Conservation (phyloP, 2,329 filamentous ascomycete species). For the Leptographium flavum region DNA sequence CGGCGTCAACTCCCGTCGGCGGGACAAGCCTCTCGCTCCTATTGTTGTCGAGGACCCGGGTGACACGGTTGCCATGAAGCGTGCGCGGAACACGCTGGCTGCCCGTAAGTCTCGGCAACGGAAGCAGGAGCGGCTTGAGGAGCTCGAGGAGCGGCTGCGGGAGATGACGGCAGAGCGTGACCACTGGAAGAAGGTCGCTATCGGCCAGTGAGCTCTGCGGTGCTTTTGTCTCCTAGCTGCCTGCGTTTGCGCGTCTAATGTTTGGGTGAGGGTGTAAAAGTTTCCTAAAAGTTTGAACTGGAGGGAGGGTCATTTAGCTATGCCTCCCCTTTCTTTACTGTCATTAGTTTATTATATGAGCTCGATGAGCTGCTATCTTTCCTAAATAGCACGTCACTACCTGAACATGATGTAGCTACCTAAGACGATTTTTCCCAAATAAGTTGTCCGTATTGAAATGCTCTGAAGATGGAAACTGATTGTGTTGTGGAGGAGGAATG, state of each 20-base stretch:
- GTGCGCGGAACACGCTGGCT: slow-evolving; percentile 83
- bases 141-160: slow-evolving; percentile 58
- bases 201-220: slow-evolving; percentile 21
- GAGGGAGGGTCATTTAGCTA: slow-evolving; percentile 1
- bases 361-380: not conserved
- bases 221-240: not conserved
- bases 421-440: too few relatives aligned
- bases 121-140: slow-evolving; percentile 63
- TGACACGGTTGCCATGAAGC: slow-evolving; percentile 76
- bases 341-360: not conserved
- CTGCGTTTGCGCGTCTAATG: not conserved
- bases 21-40: slow-evolving; percentile 66
- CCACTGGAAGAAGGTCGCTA: slow-evolving; percentile 47
- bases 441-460: too few relatives aligned
- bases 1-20: slow-evolving; percentile 59
- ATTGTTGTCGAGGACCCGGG: slow-evolving; percentile 61
- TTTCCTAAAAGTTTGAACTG: slow-evolving; percentile 2
- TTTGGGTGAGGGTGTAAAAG: slow-evolving; percentile 1
- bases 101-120: slow-evolving; percentile 85
- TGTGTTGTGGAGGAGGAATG: too few relatives aligned
- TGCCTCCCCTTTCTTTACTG: not conserved
- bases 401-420: too few relatives aligned
- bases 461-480: too few relatives aligned
- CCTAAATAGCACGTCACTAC: not conserved
- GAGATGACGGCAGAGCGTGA: slow-evolving; percentile 53